phyloP scores from a whole-genome alignment of 495 filamentous ascomycete species.

The Lasiosphaeria ovina region DNA sequence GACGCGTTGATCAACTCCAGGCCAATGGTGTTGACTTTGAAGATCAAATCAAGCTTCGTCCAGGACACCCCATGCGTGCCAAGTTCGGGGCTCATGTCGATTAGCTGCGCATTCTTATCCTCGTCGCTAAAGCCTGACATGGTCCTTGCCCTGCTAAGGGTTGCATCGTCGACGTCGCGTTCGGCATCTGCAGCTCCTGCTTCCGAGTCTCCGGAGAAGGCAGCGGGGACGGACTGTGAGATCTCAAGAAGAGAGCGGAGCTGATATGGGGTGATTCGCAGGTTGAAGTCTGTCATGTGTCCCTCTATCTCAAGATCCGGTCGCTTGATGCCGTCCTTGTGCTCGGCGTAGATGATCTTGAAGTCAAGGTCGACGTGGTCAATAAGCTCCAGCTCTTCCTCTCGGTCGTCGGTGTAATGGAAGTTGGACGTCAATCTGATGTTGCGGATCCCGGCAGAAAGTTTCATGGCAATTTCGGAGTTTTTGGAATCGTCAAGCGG shows the following conservation, averaged over 20 bases:
- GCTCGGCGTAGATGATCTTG: slow-evolving; percentile 85
- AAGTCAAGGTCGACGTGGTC: slow-evolving; percentile 94
- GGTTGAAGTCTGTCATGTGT: slow-evolving; percentile 85
- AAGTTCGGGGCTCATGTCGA: slow-evolving; percentile 64
- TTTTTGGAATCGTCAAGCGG: slow-evolving; percentile 70
- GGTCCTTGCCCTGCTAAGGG: slow-evolving; percentile 46
- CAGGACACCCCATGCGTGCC: slow-evolving; percentile 65
- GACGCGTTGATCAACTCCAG: slow-evolving; percentile 81
- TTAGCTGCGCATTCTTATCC: slow-evolving; percentile 41
- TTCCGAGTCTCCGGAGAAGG: slow-evolving; percentile 75
- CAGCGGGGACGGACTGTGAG: slow-evolving; percentile 77
- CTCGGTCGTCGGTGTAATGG: slow-evolving; percentile 67
- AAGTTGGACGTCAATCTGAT: slow-evolving; percentile 88
- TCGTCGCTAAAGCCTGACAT: slow-evolving; percentile 43
- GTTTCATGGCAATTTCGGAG: slow-evolving; percentile 77
- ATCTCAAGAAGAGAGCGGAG: slow-evolving; percentile 84
- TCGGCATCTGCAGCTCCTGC: slow-evolving; percentile 60
- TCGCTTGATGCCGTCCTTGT: slow-evolving; percentile 69
- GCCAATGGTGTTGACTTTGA: slow-evolving; percentile 82
- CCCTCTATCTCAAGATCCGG: slow-evolving; percentile 92
- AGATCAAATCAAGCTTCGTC: slow-evolving; percentile 92
- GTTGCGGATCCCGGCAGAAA: slow-evolving; percentile 87
- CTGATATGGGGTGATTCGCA: slow-evolving; percentile 85
- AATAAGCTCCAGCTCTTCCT: slow-evolving; percentile 91
- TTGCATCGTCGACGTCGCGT: slow-evolving; percentile 46